phyloP scores from a whole-genome alignment of 352 stramenopile genomes.

The Thraustochytrium sp. region DNA sequence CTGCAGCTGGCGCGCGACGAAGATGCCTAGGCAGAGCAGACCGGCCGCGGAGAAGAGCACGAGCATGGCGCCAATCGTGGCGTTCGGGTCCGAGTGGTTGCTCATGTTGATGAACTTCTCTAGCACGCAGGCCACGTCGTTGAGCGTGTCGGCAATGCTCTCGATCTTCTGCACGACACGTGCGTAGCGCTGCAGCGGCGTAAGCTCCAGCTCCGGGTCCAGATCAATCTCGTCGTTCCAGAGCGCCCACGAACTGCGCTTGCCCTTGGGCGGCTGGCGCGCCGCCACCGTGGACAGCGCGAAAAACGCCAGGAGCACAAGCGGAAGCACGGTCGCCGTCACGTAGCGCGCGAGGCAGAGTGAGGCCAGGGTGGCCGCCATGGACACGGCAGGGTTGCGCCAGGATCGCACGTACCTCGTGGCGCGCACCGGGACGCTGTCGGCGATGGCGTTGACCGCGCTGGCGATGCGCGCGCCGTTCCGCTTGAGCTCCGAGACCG shows the following conservation, averaged over 20 bases:
- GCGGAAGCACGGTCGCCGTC: neutral
- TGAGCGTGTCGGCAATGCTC: neutral
- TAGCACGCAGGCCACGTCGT: slow-evolving; percentile 6
- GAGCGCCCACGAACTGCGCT: neutral
- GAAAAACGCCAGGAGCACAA: neutral
- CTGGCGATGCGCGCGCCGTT: slow-evolving; percentile 7
- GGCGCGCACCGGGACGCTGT: neutral
- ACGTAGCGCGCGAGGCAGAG: neutral
- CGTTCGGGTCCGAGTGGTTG: neutral
- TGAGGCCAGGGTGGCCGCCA: neutral
- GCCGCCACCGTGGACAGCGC: neutral
- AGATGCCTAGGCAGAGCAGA: neutral
- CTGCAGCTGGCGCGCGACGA: neutral
- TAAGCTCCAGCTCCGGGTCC: neutral
- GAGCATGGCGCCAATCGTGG: neutral
- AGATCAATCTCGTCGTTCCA: slow-evolving; percentile 34
- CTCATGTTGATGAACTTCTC: slow-evolving; percentile 14
- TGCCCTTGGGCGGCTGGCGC: neutral
- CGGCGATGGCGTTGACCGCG: neutral
- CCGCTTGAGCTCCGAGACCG: slow-evolving; percentile 7
- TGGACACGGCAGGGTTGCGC: neutral
- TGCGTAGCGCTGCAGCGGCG: neutral
- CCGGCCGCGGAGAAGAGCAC: neutral
- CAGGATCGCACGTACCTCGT: neutral
- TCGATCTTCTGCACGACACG: slow-evolving; percentile 8